Conservation (phyloP, 164 flowering plant species). For the Brasenia schreberi region DNA sequence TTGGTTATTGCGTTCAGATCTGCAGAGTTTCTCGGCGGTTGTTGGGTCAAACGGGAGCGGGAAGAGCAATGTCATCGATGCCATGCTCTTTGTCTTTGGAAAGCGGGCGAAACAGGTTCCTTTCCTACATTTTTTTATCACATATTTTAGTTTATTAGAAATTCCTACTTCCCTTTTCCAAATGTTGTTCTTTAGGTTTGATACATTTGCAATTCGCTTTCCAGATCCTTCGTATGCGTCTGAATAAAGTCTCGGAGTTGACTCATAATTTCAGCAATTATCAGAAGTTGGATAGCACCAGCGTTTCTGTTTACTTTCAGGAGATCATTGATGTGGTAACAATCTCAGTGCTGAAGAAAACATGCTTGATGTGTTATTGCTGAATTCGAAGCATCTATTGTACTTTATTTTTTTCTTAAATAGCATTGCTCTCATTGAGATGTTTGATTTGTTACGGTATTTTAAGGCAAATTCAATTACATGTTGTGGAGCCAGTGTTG, state of each 20-base stretch:
- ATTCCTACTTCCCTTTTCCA: no score
- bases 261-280: slow-evolving; percentile 92
- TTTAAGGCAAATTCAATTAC: neutral
- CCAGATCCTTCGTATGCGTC: slow-evolving; percentile 53
- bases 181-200: no score
- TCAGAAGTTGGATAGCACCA: slow-evolving; percentile 90
- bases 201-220: neutral
- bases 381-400: no score
- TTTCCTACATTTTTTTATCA: neutral
- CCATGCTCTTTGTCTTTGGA: slow-evolving; percentile 95
- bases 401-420: no score
- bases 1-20: neutral
- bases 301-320: slow-evolving; percentile 90
- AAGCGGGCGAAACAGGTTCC: slow-evolving; percentile 91
- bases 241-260: slow-evolving; percentile 94
- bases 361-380: no score
- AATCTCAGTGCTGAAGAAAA: neutral
- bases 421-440: no score
- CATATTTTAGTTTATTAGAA: no score
- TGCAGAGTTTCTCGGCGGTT: slow-evolving; percentile 92
- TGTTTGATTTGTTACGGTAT: neutral
- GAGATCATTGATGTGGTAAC: slow-evolving; percentile 85
- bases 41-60: slow-evolving; percentile 99
- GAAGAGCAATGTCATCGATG: slow-evolving; percentile 94
- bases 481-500: no score